phyloP scores from a whole-genome alignment of 331 rosid species.

The Acacia concinna region DNA sequence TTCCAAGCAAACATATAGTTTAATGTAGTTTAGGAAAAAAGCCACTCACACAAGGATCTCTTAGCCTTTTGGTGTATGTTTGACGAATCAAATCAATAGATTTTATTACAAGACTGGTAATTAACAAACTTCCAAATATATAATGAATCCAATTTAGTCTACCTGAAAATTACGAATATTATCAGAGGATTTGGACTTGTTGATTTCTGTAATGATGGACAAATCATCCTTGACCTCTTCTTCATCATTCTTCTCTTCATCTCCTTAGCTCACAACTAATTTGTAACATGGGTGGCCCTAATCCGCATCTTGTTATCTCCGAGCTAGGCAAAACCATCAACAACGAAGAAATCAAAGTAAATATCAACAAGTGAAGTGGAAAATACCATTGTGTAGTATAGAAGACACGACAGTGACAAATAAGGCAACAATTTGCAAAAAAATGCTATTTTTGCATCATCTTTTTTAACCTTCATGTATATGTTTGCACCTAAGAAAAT shows the following conservation, averaged over 20 bases:
- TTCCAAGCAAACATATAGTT: neutral
- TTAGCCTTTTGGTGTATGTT: neutral
- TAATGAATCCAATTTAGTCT: neutral
- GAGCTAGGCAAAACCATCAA: too few relatives aligned
- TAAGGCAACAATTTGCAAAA: too few relatives aligned
- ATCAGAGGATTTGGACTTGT: neutral
- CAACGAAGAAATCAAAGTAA: neutral
- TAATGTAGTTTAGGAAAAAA: neutral
- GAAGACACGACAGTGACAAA: too few relatives aligned
- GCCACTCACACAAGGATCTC: neutral
- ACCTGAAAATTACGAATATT: neutral
- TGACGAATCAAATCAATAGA: neutral
- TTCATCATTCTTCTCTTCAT: too few relatives aligned
- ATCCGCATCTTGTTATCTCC: neutral
- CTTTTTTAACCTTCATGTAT: too few relatives aligned
- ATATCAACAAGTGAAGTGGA: too few relatives aligned
- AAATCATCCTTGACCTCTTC: neutral
- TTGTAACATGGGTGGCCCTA: too few relatives aligned
- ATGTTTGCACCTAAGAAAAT: too few relatives aligned
- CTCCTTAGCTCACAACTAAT: too few relatives aligned
- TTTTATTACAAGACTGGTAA: neutral
- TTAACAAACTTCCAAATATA: neutral
- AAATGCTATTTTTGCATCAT: too few relatives aligned
- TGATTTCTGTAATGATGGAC: neutral
- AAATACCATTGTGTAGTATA: too few relatives aligned